phyloP scores from a whole-genome alignment of 768 basidiomycete species.

The Hericium coralloides region DNA sequence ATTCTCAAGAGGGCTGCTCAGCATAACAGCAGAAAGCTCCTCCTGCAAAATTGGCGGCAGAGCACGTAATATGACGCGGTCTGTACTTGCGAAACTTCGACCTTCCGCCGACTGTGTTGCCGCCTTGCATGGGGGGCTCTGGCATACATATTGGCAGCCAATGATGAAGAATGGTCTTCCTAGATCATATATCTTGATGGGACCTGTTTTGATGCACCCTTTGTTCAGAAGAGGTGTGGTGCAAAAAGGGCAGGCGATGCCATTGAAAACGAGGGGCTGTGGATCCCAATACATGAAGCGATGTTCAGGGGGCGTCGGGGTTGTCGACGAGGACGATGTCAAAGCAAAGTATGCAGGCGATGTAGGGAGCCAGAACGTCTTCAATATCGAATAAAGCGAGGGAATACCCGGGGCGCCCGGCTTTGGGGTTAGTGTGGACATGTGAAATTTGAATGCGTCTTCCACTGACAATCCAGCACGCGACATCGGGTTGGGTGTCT shows the following conservation, averaged over 20 bases:
- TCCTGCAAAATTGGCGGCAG: conserved; percentile 60
- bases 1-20: conserved; percentile 39
- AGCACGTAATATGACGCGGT: conserved; percentile 60
- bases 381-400: conserved; percentile 64
- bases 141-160: conserved; percentile 74
- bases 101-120: conserved; percentile 36
- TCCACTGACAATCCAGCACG: conserved; percentile 56
- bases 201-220: conserved; percentile 66
- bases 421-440: conserved; percentile 49
- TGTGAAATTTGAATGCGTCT: conserved; percentile 73
- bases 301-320: conserved; percentile 64
- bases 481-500: conserved; percentile 55
- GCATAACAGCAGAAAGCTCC: conserved; percentile 62
- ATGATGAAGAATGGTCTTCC: conserved; percentile 77
- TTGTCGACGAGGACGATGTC: conserved; percentile 60
- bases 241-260: conserved; percentile 67
- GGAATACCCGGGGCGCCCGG: conserved; percentile 45
- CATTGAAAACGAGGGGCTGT: conserved; percentile 73
- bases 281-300: conserved; percentile 87
- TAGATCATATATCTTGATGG: conserved; percentile 73
- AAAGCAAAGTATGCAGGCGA: conserved; percentile 71
- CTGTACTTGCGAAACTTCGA: conserved; percentile 63
- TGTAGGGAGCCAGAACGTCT: conserved; percentile 78
- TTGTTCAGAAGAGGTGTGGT: conserved; percentile 49
- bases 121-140: conserved; percentile 38